These are phyloP conservation scores for Mortierella sp. DNA, from an alignment of 371 early-diverging fungal species.

Conservation along the genomic window DNA sequence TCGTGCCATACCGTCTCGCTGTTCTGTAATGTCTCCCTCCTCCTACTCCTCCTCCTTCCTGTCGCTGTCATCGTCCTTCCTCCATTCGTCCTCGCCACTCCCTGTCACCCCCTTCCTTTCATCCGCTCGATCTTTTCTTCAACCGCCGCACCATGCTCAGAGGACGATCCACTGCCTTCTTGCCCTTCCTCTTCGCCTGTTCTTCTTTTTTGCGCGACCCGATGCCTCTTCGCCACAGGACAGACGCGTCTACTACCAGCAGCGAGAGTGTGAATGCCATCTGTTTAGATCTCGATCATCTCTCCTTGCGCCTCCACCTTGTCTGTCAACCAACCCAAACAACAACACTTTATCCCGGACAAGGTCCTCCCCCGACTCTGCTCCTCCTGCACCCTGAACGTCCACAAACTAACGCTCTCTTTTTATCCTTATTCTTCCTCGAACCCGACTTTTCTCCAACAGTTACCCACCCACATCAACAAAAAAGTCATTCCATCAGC, in stretches of 20 bases:
- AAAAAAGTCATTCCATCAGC: conserved; percentile 1
- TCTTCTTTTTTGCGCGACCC: background rate
- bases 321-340: background rate
- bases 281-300: conserved; percentile 5
- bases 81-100: background rate
- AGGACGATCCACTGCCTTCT: background rate
- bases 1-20: background rate
- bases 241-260: conserved; percentile 8
- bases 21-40: background rate
- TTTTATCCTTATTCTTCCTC: conserved; percentile 8
- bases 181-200: background rate
- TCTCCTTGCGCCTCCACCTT: background rate
- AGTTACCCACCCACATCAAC: conserved; percentile 9
- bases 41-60: no score
- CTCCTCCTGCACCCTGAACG: background rate
- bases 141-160: background rate
- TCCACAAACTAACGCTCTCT: conserved; percentile 6
- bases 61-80: background rate
- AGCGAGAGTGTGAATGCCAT: background rate
- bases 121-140: background rate
- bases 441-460: background rate
- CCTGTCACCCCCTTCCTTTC: background rate
- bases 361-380: background rate
- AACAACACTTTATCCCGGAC: background rate
- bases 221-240: background rate